These are phyloP conservation scores for Avena insularis DNA, from an alignment of 176 grass and related monocot genomes.

Conservation along the genomic window DNA sequence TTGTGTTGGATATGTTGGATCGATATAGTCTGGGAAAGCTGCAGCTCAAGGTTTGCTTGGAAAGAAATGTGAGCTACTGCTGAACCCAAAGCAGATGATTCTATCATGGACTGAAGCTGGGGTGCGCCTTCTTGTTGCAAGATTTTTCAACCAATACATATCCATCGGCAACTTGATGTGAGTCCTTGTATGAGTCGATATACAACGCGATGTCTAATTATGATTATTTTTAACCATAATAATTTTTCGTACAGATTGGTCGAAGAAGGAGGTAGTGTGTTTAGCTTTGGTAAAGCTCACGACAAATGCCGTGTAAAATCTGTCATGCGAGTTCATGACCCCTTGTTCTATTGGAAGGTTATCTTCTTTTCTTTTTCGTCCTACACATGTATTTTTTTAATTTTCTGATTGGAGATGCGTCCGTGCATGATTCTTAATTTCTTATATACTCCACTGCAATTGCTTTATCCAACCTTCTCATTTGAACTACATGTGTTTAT, in stretches of 20 bases:
- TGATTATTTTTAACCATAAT: background rate
- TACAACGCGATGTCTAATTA: background rate
- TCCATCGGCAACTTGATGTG: slow-evolving; percentile 23
- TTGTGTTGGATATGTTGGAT: background rate
- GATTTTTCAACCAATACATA: slow-evolving; percentile 9
- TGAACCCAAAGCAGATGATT: background rate
- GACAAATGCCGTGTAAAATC: slow-evolving; percentile 11
- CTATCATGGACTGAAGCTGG: background rate
- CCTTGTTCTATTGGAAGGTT: slow-evolving; percentile 32
- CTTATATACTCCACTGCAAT: background rate
- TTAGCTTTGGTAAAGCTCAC: slow-evolving; percentile 6
- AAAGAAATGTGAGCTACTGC: background rate
- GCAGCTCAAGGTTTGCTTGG: slow-evolving; percentile 15
- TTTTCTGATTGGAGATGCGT: background rate
- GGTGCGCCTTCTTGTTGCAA: background rate
- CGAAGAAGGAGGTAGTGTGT: slow-evolving; percentile 11
- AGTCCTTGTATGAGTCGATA: background rate
- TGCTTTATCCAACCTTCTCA: background rate
- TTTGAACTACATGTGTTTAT: background rate
- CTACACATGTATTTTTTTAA: background rate
- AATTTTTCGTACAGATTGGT: background rate
- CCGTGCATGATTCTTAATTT: background rate
- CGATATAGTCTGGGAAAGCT: slow-evolving; percentile 1
- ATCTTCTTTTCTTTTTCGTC: background rate
- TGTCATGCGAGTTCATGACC: slow-evolving; percentile 17